A percentile compares a stretch with the other conserved stretches of the same genome.
These are phyloP conservation scores for Talinum fruticosum DNA, from an alignment of 148 eudicot genomes.

Conservation along the genomic window DNA sequence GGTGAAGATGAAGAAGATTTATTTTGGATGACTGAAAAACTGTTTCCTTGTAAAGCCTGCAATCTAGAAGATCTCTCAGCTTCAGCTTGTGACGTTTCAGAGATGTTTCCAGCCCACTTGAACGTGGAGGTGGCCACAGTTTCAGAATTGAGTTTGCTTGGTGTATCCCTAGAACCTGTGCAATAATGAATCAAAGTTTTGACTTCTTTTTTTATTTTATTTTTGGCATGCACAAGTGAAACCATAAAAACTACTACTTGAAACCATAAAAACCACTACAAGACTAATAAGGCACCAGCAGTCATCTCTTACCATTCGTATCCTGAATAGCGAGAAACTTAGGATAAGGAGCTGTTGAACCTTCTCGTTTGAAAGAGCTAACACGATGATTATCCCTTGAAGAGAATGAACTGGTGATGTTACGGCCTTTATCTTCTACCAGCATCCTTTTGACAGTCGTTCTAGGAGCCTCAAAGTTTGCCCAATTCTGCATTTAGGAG, in stretches of 20 bases:
- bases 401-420: slow-evolving; percentile 34
- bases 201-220: background rate
- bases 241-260: background rate
- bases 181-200: slow-evolving; percentile 5
- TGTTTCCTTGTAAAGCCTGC: slow-evolving; percentile 26
- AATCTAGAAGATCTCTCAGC: slow-evolving; percentile 21
- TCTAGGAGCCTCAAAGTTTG: slow-evolving; percentile 72
- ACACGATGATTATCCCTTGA: slow-evolving; percentile 37
- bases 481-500: slow-evolving; percentile 63
- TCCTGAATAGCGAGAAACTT: slow-evolving; percentile 29
- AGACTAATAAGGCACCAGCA: background rate
- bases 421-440: slow-evolving; percentile 34
- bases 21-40: slow-evolving; percentile 18
- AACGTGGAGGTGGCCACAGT: slow-evolving; percentile 28
- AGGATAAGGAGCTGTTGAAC: slow-evolving; percentile 29
- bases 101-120: slow-evolving; percentile 25
- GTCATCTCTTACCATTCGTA: slow-evolving; percentile 44
- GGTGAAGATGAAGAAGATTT: slow-evolving; percentile 30
- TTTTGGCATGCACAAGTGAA: background rate
- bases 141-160: slow-evolving; percentile 32
- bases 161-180: slow-evolving; percentile 42
- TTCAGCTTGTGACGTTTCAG: slow-evolving; percentile 25
- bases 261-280: too few species aligned
- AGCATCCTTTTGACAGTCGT: slow-evolving; percentile 70
- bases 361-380: slow-evolving; percentile 34